Base-by-base conservation (phyloP, 1,284 basidiomycete genomes). In the Leccinum pseudoinsigne region DNA sequence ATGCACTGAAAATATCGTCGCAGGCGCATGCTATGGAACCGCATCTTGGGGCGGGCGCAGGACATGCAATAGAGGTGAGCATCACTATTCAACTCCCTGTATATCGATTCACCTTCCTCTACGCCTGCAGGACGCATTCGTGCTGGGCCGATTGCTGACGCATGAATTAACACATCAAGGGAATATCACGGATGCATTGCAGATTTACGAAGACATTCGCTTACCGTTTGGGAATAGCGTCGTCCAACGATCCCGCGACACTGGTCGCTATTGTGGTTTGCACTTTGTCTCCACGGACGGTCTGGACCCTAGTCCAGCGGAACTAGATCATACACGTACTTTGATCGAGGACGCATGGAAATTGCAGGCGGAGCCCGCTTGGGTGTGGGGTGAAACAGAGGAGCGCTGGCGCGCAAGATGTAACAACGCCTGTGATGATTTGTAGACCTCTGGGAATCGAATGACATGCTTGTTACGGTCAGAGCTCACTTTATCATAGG, bases 71-170 rank as follows among this genome's bases (percentile, higher is more conserved):
- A 9, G 74, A 77, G 66, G 76, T 77, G 38, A 1, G 62, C 55
- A 14, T 8, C 54, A 16, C 16, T 21, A 8, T n/a, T 28, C 38
- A 21, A 7, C 18, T n/a, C 5, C 2, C 1, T 10, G 10, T 4
- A 54, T 34, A 8, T 57, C 2, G 7, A 54, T 28, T 36, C 53
- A 40, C 26, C 6, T 2, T 21, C 31, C 8, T 4, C 4, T 18
- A 12, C 28, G 16, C 18, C n/a, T 11, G 5, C 59, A 79, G 75
- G 78, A 79, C 59, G 78, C 77, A 14, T 75, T 68, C 63, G 68
- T 79, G 28, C 63, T 79, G 31, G 77, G 75, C 7, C 70, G 76
- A 1, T 66, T 78, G n/a, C 69, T 79, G 16, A 67, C 73, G 1
- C 69, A 75, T 54, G 66, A 69, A 1, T 61, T 66, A 1, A 68